Base-by-base conservation (phyloP, 768 basidiomycete genomes). In the Lyophyllum shimeji region DNA sequence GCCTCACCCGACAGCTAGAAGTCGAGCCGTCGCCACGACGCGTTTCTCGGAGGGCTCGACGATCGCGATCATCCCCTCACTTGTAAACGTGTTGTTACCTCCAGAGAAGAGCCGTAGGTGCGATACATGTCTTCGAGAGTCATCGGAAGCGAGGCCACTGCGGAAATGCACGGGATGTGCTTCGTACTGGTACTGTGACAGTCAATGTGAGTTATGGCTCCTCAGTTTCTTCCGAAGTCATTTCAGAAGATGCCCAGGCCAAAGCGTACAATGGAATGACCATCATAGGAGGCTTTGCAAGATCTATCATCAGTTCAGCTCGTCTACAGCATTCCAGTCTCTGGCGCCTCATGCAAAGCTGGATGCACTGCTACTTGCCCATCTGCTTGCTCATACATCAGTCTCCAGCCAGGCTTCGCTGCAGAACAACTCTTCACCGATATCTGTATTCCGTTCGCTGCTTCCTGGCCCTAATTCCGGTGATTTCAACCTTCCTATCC, bases 211-310 rank as follows among this genome's bases (percentile, higher is more conserved):
- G 82, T 45, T 50, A 47, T 57, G 7, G 8, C 8, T 45, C 51
- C 34, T 18, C 7, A 17, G 9, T 29, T 46, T 18, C 43, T 45
- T n/a, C 18, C 18, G n/a, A 46, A n/a, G 9, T 23, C 29, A 29
- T 23, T 42, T 42, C 53, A 46, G 47, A 42, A 46, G 47, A 21
- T 60, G 27, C 27, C 12, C 65, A 92, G 90, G 90, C 70, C 90
- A 93, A 65, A 71, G 55, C n/a, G 46, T 65, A 31, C 83, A 90
- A 52, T 93, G 90, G 90, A 77, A 77, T 37, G 61, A 73, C 0
- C 78, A 82, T 63, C 90, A 93, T 66, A 83, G 76, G 58, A 80
- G 76, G 31, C 74, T 90, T n/a, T 93, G 90, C 81, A 88, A 82
- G 64, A 59, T 55, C 3, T 75, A 82, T 58, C 77, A 78, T 56